Evolutionary conservation across 495 filamentous ascomycete species (phyloP), one percentile per base, ranked within the genome.

Genomic region (Penicillium odoratum): DNA sequence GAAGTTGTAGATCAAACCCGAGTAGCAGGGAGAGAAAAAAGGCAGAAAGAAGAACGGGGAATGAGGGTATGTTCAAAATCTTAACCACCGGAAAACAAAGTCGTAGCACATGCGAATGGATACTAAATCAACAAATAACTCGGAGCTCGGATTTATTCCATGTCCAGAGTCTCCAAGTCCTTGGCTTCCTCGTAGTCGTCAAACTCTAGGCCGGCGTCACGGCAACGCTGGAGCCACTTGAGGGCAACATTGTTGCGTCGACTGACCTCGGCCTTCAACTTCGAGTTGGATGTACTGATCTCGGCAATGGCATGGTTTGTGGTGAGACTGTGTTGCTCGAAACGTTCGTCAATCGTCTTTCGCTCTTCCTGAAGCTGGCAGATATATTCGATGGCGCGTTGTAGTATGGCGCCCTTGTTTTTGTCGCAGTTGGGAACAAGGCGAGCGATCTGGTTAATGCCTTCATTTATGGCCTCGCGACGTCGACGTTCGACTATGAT

Each of bases 361-460:
- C 97, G 95, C 61, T 97, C 95, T 63, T 96, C 92, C 68, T 95
- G 96, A 16, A 98, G 79, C 67, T 97, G 91, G 8, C 84, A 88
- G 70, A 98, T 98, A 74, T 95, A 98, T 58, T 90, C 82, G 21
- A 97, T 93, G 1, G 94, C 93, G 8, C 94, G 89, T 67, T 96
- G 92, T 36, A 98, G 78, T 55, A 98, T 97, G 2, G 92, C 94
- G 5, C 94, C 94, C 73, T 98, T 98, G 75, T 98, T 98, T 81
- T 98, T 98, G 73, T 98, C 94, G 67, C 94, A 98, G 36, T 92
- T 92, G 3, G 94, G 94, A 0, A 98, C 94, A 53, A 98, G 93
- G 73, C 97, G 97, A 51, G 95, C 90, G 42, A 98, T 86, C 74
- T 98, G 93, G 66, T 97, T 98, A 67, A 98, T 98, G 49, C 94